Percentiles rank a stretch among this genome's conserved stretches.
Conservation (phyloP, 495 filamentous ascomycete genomes). For the Bryoglossum gracile region DNA sequence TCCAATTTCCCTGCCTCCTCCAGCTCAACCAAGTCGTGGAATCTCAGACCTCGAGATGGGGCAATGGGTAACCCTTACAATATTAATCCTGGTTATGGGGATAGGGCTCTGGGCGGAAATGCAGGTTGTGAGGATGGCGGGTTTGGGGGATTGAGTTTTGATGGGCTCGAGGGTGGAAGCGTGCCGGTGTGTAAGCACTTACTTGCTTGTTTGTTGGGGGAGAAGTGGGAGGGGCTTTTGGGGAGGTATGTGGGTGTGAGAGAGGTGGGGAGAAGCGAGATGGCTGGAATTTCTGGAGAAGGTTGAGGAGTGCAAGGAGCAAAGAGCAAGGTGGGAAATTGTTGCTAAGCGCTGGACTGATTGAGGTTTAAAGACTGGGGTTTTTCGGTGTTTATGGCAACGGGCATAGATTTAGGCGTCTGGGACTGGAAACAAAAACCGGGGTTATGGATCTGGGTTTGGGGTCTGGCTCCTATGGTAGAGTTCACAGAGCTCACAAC, state of each 20-base stretch:
- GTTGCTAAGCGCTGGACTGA: too few relatives aligned
- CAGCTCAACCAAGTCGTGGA: not conserved
- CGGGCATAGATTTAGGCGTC: not conserved
- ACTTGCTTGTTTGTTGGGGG: constrained; percentile 73
- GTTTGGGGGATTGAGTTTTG: constrained; percentile 19
- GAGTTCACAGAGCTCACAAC: too few relatives aligned
- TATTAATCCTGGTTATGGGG: constrained; percentile 4
- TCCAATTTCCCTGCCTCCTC: constrained; percentile 45
- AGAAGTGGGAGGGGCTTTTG: constrained; percentile 53
- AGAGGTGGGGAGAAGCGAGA: constrained; percentile 52
- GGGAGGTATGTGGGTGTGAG: constrained; percentile 46
- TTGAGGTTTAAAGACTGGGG: too few relatives aligned
- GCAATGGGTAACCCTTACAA: not conserved
- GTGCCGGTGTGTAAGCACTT: constrained; percentile 82
- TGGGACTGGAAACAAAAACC: too few relatives aligned
- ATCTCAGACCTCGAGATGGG: not conserved
- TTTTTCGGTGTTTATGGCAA: not conserved
- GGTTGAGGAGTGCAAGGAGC: constrained; percentile 13
- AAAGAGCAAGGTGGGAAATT: too few relatives aligned
- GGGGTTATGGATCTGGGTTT: too few relatives aligned
- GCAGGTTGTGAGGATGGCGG: constrained; percentile 17
- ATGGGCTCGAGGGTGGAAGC: constrained; percentile 23
- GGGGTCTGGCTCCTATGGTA: too few relatives aligned
- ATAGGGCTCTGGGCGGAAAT: constrained; percentile 21
- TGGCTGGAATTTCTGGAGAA: constrained; percentile 54